A percentile compares a stretch with the other conserved stretches of the same genome.
These are phyloP conservation scores for Scheffersomyces segobiensis DNA, from an alignment of 1,139 yeast genomes.

Conservation along the genomic window DNA sequence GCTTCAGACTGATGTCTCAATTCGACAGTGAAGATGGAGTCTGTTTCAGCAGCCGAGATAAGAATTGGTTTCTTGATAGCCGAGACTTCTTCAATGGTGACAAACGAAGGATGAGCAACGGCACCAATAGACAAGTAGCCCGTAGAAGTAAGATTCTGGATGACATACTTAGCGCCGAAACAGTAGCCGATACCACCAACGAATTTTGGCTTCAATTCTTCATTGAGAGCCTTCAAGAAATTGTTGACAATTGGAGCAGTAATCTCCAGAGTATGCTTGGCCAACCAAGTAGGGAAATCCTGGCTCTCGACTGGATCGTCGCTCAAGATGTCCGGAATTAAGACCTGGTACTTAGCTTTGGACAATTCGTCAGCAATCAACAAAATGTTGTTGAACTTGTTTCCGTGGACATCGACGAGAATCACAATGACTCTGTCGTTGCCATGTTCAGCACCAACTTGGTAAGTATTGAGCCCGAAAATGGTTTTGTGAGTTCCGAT, in stretches of 20 bases:
- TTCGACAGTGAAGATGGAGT: slow-evolving; percentile 60
- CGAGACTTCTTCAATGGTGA: slow-evolving; percentile 61
- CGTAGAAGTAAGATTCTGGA: slow-evolving; percentile 50
- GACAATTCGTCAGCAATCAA: slow-evolving; percentile 75
- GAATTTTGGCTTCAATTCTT: slow-evolving; percentile 49
- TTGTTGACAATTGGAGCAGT: slow-evolving; percentile 41
- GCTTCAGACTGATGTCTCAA: slow-evolving; percentile 61
- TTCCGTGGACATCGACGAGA: slow-evolving; percentile 70
- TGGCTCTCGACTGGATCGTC: slow-evolving; percentile 48
- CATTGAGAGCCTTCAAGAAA: slow-evolving; percentile 44
- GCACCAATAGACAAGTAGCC: slow-evolving; percentile 64
- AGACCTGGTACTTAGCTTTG: slow-evolving; percentile 54
- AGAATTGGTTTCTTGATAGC: slow-evolving; percentile 59
- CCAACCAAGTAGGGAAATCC: slow-evolving; percentile 50
- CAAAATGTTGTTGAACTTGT: slow-evolving; percentile 52
- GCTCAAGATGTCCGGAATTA: slow-evolving; percentile 71
- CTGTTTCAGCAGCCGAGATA: slow-evolving; percentile 74
- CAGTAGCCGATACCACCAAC: slow-evolving; percentile 76
- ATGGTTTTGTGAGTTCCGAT: slow-evolving; percentile 42
- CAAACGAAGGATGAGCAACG: slow-evolving; percentile 78
- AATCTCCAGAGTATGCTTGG: slow-evolving; percentile 49
- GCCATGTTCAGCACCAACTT: slow-evolving; percentile 46
- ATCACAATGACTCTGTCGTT: slow-evolving; percentile 56
- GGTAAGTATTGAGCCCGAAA: slow-evolving; percentile 55
- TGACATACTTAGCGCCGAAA: slow-evolving; percentile 73